Percentiles rank a stretch among this genome's conserved stretches.
Conservation (phyloP, 177 flowering plant genomes). For the Vitis hybrid region DNA sequence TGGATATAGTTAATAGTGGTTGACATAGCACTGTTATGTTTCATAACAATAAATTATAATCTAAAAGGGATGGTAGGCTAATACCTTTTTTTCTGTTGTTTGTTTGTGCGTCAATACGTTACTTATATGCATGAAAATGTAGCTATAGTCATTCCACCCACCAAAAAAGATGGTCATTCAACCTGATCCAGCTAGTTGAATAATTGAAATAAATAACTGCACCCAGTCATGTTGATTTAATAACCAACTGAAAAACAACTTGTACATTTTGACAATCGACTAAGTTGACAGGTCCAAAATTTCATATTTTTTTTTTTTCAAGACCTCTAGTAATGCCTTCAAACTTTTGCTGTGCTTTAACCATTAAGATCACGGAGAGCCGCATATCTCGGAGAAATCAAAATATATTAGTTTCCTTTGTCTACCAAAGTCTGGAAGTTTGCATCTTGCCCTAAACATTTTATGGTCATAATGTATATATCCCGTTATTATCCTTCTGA, state of each 20-base stretch:
- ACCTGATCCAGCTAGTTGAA: neutral
- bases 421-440: neutral
- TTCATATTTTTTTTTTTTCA: no score
- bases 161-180: neutral
- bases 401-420: neutral
- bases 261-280: no score
- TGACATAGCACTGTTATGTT: no score
- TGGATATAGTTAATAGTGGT: no score
- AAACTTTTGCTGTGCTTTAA: no score
- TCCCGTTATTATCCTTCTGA: neutral
- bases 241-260: no score
- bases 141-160: neutral
- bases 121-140: no score
- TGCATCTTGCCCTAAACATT: neutral
- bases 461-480: neutral
- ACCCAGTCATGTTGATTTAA: neutral
- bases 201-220: neutral
- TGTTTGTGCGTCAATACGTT: no score
- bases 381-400: neutral
- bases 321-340: no score
- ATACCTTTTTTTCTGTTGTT: no score
- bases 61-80: neutral
- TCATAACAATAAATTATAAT: neutral
- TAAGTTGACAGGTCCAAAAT: no score
- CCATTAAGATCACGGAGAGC: no score